Evolutionary conservation across 192 early-diverging fungal species (phyloP).

Genomic region (Entomortierella chlamydospora): DNA sequence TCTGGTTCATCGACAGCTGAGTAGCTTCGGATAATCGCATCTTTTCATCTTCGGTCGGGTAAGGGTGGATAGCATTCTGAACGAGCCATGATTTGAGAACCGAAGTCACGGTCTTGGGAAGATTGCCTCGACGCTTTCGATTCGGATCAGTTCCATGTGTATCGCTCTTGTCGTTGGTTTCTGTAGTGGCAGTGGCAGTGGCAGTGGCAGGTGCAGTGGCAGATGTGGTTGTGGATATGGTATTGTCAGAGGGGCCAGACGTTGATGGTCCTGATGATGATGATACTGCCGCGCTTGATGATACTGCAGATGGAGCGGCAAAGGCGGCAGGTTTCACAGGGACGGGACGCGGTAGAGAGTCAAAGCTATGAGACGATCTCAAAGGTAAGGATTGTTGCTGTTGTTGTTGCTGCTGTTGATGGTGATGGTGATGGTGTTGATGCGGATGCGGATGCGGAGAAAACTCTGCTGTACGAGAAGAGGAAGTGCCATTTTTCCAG

Average conservation of each 20-base stretch:
- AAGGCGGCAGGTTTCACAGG: slow-evolving; percentile 20
- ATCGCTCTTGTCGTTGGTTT: not conserved
- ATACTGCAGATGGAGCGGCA: too few species aligned
- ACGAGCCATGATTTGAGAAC: slow-evolving; percentile 72
- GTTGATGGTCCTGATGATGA: not conserved
- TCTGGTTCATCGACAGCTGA: slow-evolving; percentile 70
- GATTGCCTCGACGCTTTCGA: slow-evolving; percentile 64
- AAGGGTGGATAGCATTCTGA: slow-evolving; percentile 71
- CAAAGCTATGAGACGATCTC: not conserved
- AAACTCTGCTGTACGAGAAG: not conserved
- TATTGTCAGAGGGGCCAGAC: not conserved
- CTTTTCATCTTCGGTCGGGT: slow-evolving; percentile 76
- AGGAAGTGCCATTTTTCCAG: not conserved
- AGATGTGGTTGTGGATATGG: not conserved
- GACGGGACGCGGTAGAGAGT: slow-evolving; percentile 30
- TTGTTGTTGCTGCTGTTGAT: slow-evolving; percentile 8
- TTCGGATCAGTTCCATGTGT: slow-evolving; percentile 33
- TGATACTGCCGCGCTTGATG: not conserved
- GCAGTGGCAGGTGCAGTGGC: not conserved
- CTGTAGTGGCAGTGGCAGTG: not conserved
- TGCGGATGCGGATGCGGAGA: not conserved
- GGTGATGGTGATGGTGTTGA: slow-evolving; percentile 6
- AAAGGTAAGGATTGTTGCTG: slow-evolving; percentile 2
- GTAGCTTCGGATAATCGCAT: slow-evolving; percentile 62
- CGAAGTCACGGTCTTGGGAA: slow-evolving; percentile 68